Base-by-base conservation (phyloP, 371 early-diverging fungal species). In the Apophysomyces trapeziformis region DNA sequence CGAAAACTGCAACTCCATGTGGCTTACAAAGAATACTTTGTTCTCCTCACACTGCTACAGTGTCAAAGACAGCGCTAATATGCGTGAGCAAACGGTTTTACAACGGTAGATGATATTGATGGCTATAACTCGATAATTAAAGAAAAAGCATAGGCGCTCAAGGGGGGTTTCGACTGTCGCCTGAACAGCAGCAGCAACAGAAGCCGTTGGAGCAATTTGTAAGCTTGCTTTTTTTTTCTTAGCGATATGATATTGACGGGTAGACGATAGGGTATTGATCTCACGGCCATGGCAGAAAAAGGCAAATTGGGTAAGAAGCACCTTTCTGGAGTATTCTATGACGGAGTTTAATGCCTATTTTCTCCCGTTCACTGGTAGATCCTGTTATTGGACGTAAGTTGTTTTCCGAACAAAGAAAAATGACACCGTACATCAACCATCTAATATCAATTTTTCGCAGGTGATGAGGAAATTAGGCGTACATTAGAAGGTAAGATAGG, bases 401-500 rank as follows among this genome's bases (percentile, higher is more conserved):
- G 1, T 1, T 41, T 41, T 41, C 5, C 32, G 32, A 26, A 26
- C 32, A 26, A 26, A 26, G 41, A 11, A 18, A 21, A n/a, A 16
- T 21, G 4, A 26, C 13, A 32, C 21, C 9, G 4, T 21, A 21
- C 21, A 50, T 50, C 4, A 26, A 21, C 54, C 8, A n/a, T n/a
- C 21, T 50, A 26, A 50, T 26, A 50, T 21, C 0, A 9, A n/a
- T 26, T 26, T 16, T 13, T 47, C 65, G 93, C 92, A 12, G 79
- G 94, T 61, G 94, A 93, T 62, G 88, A 91, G 71, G 93, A 93
- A 66, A 95, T 95, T 21, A 82, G 93, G 64, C 76, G 90, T 38
- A 90, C 93, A 9, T 84, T 94, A 57, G 93, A 94, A 89, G 93
- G 82, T 78, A 77, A 61, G 16, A 46, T 41, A 59, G 16, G 36